These are phyloP conservation scores for Teunomyces gatunensis DNA, from an alignment of 805 yeast genomes.

Conservation along the genomic window DNA sequence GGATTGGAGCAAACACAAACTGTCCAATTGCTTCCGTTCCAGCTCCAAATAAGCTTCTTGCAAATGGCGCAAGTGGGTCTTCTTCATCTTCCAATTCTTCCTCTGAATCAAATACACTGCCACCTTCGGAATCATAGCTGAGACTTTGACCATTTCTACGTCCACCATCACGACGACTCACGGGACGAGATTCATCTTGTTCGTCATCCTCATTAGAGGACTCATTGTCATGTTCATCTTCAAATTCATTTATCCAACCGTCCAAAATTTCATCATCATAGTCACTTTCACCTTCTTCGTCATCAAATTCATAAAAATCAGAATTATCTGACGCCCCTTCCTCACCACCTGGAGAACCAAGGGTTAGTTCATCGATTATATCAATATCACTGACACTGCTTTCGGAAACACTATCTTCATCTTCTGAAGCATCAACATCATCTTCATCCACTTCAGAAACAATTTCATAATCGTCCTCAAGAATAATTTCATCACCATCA, in stretches of 20 bases:
- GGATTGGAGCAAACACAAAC: constrained; percentile 5
- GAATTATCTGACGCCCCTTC: constrained; percentile 11
- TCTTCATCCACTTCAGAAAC: constrained; percentile 35
- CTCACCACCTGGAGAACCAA: constrained; percentile 25
- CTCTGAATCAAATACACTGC: constrained; percentile 4
- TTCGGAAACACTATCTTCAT: constrained; percentile 22
- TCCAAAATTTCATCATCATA: constrained; percentile 38
- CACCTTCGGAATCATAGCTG: not conserved
- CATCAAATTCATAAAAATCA: constrained; percentile 15
- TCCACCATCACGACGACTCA: constrained; percentile 9
- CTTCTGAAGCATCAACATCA: constrained; percentile 39
- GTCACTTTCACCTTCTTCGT: constrained; percentile 27
- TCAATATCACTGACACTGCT: constrained; percentile 29
- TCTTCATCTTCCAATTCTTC: not conserved
- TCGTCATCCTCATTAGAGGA: constrained; percentile 17
- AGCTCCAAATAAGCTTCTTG: constrained; percentile 13
- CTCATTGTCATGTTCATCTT: constrained; percentile 22
- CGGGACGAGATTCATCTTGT: constrained; percentile 3
- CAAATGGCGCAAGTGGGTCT: constrained; percentile 6
- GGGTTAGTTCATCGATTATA: constrained; percentile 32
- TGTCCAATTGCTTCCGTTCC: constrained; percentile 12
- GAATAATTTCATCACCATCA: constrained; percentile 10
- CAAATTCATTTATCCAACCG: constrained; percentile 41
- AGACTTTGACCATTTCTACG: not conserved
- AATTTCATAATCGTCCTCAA: constrained; percentile 10